Evolutionary conservation across 306 rosid species (phyloP), one percentile per base, ranked within the genome.

Genomic region (Citrullus colocynthis): DNA sequence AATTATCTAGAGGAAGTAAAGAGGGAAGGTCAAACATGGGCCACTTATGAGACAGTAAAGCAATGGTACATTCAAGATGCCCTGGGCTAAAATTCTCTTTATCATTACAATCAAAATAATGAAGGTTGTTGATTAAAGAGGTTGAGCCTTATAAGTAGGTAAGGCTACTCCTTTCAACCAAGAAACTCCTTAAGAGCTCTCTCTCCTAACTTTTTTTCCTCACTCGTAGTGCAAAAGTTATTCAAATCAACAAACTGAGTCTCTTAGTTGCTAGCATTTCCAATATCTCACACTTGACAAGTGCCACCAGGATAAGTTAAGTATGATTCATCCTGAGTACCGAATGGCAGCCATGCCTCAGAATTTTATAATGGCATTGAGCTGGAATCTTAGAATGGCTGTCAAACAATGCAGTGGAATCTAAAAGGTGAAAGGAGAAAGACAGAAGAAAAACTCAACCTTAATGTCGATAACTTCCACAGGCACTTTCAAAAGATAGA

Each of bases 401-500:
- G 74, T 67, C 73, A 67, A 9, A 41, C 66, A 60, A 16, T 18
- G 45, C 24, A 55, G 66, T 79, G 20, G n/a, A 14, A 49, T 36
- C 60, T 59, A 55, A 62, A 42, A 20, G 71, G 42, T 48, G 13
- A 21, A 32, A 56, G 80, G 69, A 42, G 42, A 77, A 10, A 61
- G 70, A 24, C 44, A 55, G 12, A 65, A 76, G 32, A 73, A 13
- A 56, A 74, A 32, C 17, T 59, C 52, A 82, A 92, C 99, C 97
- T 89, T 95, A 24, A 95, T 89, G 82, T 95, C 75, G 79, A 92
- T 87, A 3, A 86, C 83, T 86, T 92, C 89, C 63, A 89, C 88
- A 52, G 97, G 96, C 15, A 95, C 86, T 88, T 95, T 92, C 17
- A 95, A 86, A 74, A 95, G 96, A 75, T 89, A 92, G 73, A 95